Conservation (phyloP, 2,329 filamentous ascomycete genomes). For the Aspergillus persii region DNA sequence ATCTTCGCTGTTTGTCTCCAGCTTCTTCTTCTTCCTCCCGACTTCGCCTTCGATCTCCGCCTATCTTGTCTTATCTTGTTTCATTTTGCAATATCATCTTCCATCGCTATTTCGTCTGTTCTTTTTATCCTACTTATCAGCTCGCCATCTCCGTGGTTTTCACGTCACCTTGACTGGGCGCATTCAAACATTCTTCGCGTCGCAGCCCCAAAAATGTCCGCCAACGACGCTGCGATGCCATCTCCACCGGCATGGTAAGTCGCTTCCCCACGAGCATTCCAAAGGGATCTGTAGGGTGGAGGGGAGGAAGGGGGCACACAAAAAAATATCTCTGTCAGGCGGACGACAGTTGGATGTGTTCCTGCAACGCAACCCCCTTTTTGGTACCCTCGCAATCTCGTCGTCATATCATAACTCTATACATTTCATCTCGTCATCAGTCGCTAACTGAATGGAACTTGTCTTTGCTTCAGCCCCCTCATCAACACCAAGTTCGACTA, state of each 20-base stretch:
- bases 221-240: conserved; percentile 4
- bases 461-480: conserved; percentile 1
- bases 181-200: conserved; percentile 10
- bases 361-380: background rate
- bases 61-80: background rate
- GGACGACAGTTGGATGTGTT: background rate
- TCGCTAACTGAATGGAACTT: conserved; percentile 11
- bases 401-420: background rate
- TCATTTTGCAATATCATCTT: background rate
- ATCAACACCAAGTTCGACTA: conserved; percentile 1
- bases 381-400: background rate
- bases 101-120: background rate
- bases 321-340: background rate
- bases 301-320: background rate
- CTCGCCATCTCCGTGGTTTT: background rate
- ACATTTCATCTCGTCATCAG: background rate
- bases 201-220: conserved; percentile 7
- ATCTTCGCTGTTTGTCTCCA: background rate
- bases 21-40: background rate
- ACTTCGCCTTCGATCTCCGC: background rate
- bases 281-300: background rate
- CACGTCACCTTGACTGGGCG: conserved; percentile 1
- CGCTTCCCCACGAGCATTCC: background rate
- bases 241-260: conserved; percentile 11
- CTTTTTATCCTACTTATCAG: background rate